Evolutionary conservation across 2,329 filamentous ascomycete species (phyloP), one percentile per base, ranked within the genome.

Genomic region (Magnaporthiopsis poae): DNA sequence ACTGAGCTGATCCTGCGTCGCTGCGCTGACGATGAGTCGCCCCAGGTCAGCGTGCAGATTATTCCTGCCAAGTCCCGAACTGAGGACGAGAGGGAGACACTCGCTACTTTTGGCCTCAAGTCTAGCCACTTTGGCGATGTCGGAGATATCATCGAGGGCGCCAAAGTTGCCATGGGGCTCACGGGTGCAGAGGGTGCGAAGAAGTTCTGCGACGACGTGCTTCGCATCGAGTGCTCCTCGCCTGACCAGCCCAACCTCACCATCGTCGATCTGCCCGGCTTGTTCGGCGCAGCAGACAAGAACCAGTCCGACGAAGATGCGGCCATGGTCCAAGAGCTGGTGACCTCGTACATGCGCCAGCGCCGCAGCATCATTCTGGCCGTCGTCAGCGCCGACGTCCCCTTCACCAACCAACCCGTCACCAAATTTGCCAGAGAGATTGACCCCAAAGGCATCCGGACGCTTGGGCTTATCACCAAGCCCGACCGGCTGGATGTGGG

Each of bases 1-100:
- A 89, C 86, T 0, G 85, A 89, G 72, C 75, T 89, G 25, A 78
- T 86, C 18, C 77, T 89, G 5, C 81, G 86, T 27, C 79, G 80
- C 13, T 75, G 74, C 3, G 25, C 73, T 0, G 68, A 74, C 70
- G 9, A 72, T 80, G 18, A 75, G 73, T 11, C 4, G 46, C 7
- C 46, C 5, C 46, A 56, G 46, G 46, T 56, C 7, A 56, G 46
- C 46, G 46, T 56, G 46, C 46, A 25, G 21, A 80, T 80, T 61
- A 69, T 72, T 8, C 77, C 79, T 0, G 76, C 76, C n/a, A 67
- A 68, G 0, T 71, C 73, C 2, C 70, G 76, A 2, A 67, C 71
- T 0, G 69, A 68, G 0, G 61, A 69, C 2, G 74, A 78, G 25
- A 70, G 72, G 64, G 68, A 71, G 2, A 66, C 60, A 0, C 71